These are phyloP conservation scores for Fraxinus platypoda DNA, from an alignment of 305 asterid genomes.

Conservation along the genomic window DNA sequence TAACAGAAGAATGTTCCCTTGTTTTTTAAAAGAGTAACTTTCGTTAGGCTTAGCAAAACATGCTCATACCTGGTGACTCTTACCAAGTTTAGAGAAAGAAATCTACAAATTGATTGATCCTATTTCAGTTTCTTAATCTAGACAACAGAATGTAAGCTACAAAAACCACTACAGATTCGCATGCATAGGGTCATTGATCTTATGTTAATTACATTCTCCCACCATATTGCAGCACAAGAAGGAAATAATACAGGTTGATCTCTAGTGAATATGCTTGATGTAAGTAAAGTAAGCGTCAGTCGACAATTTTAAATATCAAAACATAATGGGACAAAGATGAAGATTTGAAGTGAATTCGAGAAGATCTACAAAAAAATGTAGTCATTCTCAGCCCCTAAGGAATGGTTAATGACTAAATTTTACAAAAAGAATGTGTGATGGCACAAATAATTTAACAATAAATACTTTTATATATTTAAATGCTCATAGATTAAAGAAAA, in stretches of 20 bases:
- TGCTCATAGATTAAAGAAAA: not conserved
- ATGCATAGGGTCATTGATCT: not conserved
- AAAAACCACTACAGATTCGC: not conserved
- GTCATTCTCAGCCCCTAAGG: not conserved
- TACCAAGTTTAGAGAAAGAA: not conserved
- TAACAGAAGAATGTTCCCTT: not conserved
- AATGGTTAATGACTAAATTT: conserved; percentile 4
- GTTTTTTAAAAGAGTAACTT: not conserved
- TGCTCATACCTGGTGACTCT: not conserved
- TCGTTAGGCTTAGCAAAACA: not conserved
- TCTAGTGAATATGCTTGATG: not conserved
- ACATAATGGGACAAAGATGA: not conserved
- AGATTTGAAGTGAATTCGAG: not conserved
- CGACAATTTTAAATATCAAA: not conserved
- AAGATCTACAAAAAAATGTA: not conserved
- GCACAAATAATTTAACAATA: not conserved
- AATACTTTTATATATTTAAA: not conserved
- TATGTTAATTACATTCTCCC: not conserved
- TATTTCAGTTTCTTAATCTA: not conserved
- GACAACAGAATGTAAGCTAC: not conserved
- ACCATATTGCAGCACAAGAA: not conserved
- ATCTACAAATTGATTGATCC: not conserved
- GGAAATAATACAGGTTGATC: not conserved
- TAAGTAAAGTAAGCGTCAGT: not conserved
- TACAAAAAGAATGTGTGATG: conserved; percentile 1